Percentiles rank a stretch among this genome's conserved stretches.
Conservation (phyloP, 768 basidiomycete genomes). For the Leucocoprinus leucothites region DNA sequence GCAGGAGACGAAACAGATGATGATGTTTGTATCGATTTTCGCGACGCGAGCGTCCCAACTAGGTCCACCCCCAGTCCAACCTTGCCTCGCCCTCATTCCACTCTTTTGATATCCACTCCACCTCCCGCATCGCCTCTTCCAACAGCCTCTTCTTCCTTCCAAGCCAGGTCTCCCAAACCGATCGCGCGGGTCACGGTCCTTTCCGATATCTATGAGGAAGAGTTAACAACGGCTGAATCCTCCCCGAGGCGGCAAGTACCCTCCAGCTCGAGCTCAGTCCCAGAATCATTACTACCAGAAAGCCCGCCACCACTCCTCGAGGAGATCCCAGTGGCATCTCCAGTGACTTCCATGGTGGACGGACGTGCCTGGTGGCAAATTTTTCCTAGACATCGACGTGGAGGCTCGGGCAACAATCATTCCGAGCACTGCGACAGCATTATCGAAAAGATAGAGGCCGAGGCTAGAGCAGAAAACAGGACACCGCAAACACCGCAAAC, state of each 20-base stretch:
- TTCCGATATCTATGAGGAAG: not conserved
- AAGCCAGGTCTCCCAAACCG: not conserved
- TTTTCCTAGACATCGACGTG: not conserved
- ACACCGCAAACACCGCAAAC: too few species aligned
- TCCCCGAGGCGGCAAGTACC: not conserved
- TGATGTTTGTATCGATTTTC: not conserved
- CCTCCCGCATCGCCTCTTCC: not conserved
- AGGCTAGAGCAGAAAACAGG: too few species aligned
- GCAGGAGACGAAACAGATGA: not conserved
- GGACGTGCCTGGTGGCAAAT: not conserved
- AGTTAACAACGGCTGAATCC: not conserved
- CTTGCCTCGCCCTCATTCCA: not conserved
- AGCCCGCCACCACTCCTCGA: too few species aligned
- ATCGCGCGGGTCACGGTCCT: not conserved
- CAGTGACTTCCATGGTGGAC: not conserved
- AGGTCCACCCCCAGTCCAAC: not conserved
- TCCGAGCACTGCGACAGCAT: too few species aligned
- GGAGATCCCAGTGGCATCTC: not conserved
- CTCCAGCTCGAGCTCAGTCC: too few species aligned
- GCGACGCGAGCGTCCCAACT: not conserved
- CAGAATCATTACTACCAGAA: too few species aligned
- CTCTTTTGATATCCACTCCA: not conserved
- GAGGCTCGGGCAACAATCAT: too few species aligned
- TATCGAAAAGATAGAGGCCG: too few species aligned
- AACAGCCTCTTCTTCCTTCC: not conserved